Percentiles rank a stretch among this genome's conserved stretches.
phyloP scores from a whole-genome alignment of 306 rosid species.

The Argentina anserina region DNA sequence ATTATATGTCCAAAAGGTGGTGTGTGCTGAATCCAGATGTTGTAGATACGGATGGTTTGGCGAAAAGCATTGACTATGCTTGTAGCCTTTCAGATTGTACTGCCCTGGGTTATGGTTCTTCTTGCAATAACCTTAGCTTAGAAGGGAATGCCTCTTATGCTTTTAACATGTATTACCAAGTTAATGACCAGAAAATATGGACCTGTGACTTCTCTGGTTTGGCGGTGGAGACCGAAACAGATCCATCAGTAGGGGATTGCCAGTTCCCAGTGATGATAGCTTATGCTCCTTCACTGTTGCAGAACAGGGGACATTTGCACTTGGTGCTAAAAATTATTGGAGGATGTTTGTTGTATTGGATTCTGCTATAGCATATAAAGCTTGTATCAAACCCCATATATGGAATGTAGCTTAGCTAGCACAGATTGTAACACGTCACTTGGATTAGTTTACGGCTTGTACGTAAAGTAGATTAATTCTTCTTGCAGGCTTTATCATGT shows the following conservation, averaged over 20 bases:
- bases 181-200: conserved; percentile 53
- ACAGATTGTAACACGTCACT: background rate
- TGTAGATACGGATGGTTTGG: conserved; percentile 25
- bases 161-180: conserved; percentile 83
- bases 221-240: conserved; percentile 47
- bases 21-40: conserved; percentile 55
- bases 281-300: conserved; percentile 31
- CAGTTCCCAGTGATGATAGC: conserved; percentile 67
- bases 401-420: conserved; percentile 3
- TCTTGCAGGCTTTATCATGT: background rate
- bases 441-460: background rate
- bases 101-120: conserved; percentile 80
- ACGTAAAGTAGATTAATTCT: background rate
- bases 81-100: conserved; percentile 87
- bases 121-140: conserved; percentile 58
- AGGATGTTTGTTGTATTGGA: conserved; percentile 33
- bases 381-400: background rate
- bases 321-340: conserved; percentile 21
- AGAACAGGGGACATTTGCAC: conserved; percentile 15
- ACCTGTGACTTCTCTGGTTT: conserved; percentile 70
- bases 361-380: conserved; percentile 24
- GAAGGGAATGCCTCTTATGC: conserved; percentile 91
- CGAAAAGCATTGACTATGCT: conserved; percentile 62
- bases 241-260: conserved; percentile 70
- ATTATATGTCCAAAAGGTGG: conserved; percentile 57